Conservation (phyloP, 2,329 filamentous ascomycete genomes). For the Trichoderma sp. region DNA sequence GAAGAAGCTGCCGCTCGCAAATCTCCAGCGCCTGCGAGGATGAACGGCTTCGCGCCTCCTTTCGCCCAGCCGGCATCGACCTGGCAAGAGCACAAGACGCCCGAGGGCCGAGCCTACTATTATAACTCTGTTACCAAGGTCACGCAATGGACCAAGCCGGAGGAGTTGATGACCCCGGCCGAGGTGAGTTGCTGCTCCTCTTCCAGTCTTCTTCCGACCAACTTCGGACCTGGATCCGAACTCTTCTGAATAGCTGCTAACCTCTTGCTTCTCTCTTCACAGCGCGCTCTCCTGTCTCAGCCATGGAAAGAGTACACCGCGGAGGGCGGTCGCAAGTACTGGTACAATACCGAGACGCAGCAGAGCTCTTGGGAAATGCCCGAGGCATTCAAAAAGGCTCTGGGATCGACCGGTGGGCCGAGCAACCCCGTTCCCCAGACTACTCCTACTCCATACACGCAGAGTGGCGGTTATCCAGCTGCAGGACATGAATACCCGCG, state of each 20-base stretch:
- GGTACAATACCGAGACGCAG: constrained; percentile 90
- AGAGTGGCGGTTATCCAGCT: constrained; percentile 45
- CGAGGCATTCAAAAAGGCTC: constrained; percentile 73
- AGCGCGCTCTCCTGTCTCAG: constrained; percentile 79
- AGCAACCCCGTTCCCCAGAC: constrained; percentile 46
- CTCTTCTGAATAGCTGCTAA: neutral
- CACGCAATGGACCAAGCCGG: constrained; percentile 93
- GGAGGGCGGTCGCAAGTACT: constrained; percentile 87
- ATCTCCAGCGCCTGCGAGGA: constrained; percentile 40
- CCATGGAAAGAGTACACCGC: constrained; percentile 93
- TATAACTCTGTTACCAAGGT: constrained; percentile 83
- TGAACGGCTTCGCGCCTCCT: constrained; percentile 60
- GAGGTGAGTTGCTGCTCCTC: constrained; percentile 61
- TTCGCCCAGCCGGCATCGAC: constrained; percentile 55
- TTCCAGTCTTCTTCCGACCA: neutral
- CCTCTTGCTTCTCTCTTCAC: constrained; percentile 15
- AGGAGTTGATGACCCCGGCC: constrained; percentile 79
- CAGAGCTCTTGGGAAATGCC: constrained; percentile 96
- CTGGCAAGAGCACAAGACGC: constrained; percentile 81
- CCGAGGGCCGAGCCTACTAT: constrained; percentile 86
- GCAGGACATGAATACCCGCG: constrained; percentile 45
- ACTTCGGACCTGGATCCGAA: no score
- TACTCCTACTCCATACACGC: constrained; percentile 49
- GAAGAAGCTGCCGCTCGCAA: neutral
- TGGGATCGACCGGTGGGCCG: constrained; percentile 59